Conservation (phyloP, 345 rosid species). For the Barbarea vulgaris region DNA sequence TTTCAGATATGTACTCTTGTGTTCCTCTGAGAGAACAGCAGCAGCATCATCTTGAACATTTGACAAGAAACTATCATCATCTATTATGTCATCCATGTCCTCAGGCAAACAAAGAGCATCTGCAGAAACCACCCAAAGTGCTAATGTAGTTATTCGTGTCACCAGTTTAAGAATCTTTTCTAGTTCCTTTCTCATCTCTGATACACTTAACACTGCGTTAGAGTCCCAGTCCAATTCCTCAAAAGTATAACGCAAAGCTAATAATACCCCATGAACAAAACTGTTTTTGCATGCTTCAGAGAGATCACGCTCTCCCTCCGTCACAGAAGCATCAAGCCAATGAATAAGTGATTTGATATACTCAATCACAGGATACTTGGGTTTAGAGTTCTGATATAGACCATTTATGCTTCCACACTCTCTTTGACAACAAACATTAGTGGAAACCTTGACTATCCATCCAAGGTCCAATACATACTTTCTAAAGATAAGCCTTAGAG, state of each 20-base stretch:
- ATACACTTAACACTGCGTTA: conserved; percentile 54
- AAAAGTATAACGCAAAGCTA: conserved; percentile 85
- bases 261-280: conserved; percentile 93
- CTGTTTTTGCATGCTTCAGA: conserved; percentile 82
- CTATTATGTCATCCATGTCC: conserved; percentile 80
- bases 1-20: conserved; percentile 48
- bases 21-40: conserved; percentile 43
- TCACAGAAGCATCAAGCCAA: conserved; percentile 74
- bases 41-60: conserved; percentile 50
- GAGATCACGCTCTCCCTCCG: conserved; percentile 82
- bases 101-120: conserved; percentile 90
- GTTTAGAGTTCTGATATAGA: conserved; percentile 35
- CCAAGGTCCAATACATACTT: conserved; percentile 89
- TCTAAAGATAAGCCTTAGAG: conserved; percentile 78
- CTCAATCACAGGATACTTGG: conserved; percentile 63
- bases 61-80: conserved; percentile 58
- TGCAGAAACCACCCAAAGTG: conserved; percentile 96
- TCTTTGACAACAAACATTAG: conserved; percentile 52
- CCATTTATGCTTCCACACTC: conserved; percentile 44
- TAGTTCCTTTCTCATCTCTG: conserved; percentile 72
- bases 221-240: conserved; percentile 96
- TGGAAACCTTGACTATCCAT: conserved; percentile 69
- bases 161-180: conserved; percentile 77
- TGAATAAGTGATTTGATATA: conserved; percentile 70
- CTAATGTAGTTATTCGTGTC: conserved; percentile 79